Evolutionary conservation across 345 rosid genomes (phyloP).

Genomic region (Raphanus raphanistrum): DNA sequence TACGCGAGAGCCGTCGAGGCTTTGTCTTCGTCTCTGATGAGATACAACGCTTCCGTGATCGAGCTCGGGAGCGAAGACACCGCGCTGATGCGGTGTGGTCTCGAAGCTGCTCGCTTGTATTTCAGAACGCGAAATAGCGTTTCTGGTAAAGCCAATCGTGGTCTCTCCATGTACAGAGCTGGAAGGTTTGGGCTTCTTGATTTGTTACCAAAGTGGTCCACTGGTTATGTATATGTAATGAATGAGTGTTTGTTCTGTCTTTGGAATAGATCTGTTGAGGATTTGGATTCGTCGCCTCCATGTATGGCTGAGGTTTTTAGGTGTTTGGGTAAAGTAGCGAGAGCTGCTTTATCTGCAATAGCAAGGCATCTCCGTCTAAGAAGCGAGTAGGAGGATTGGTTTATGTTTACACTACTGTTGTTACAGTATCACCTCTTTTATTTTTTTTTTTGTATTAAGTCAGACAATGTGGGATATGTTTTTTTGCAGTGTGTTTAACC

Average conservation of each 20-base stretch:
- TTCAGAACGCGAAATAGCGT: slow-evolving; percentile 53
- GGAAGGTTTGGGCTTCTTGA: slow-evolving; percentile 61
- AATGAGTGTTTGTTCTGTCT: slow-evolving; percentile 11
- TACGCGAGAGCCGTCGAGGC: slow-evolving; percentile 81
- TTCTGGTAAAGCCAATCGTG: slow-evolving; percentile 58
- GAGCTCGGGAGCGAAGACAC: slow-evolving; percentile 76
- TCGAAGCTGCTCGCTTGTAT: slow-evolving; percentile 77
- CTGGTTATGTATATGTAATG: background rate
- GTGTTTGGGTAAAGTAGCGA: slow-evolving; percentile 96
- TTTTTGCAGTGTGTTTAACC: slow-evolving; percentile 78
- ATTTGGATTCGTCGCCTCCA: slow-evolving; percentile 90
- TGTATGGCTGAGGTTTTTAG: slow-evolving; percentile 90
- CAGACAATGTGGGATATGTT: slow-evolving; percentile 21
- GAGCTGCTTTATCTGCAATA: slow-evolving; percentile 78
- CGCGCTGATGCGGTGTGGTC: slow-evolving; percentile 74
- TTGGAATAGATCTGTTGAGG: slow-evolving; percentile 71
- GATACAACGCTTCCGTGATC: slow-evolving; percentile 82
- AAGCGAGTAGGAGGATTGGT: slow-evolving; percentile 80
- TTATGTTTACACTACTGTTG: background rate
- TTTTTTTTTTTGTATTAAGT: background rate
- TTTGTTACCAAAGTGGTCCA: background rate
- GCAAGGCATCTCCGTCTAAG: slow-evolving; percentile 93
- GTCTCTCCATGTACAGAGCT: slow-evolving; percentile 77
- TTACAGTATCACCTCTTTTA: background rate
- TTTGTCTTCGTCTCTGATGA: slow-evolving; percentile 73